phyloP scores from a whole-genome alignment of 2,329 filamentous ascomycete species.

The Cercospora berteroae region DNA sequence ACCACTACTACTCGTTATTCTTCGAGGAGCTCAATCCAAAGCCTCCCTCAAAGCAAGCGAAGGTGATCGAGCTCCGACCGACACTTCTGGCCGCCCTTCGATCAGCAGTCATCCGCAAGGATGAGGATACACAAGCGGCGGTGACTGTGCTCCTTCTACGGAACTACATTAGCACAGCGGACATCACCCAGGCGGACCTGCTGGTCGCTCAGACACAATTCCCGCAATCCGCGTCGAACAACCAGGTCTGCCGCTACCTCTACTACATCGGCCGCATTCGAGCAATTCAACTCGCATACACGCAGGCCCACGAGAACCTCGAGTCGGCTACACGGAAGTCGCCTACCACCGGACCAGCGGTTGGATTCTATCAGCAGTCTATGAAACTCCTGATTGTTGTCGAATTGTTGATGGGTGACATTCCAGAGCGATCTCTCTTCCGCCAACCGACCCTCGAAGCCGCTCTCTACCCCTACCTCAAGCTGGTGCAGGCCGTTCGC shows the following conservation, averaged over 20 bases:
- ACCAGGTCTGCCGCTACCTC: conserved; percentile 94
- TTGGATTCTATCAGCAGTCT: conserved; percentile 92
- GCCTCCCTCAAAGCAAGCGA: conserved; percentile 83
- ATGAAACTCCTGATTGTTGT: conserved; percentile 96
- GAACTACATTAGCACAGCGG: conserved; percentile 93
- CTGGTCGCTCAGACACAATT: conserved; percentile 95
- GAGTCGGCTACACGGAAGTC: conserved; percentile 93
- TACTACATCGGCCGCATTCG: conserved; percentile 97
- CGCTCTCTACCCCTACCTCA: conserved; percentile 86
- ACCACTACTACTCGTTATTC: conserved; percentile 97
- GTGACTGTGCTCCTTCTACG: conserved; percentile 92
- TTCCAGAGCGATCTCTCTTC: conserved; percentile 92
- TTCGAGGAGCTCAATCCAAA: conserved; percentile 85
- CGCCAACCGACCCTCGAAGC: conserved; percentile 83
- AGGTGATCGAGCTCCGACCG: conserved; percentile 81
- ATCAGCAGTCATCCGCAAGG: conserved; percentile 94
- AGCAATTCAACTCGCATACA: conserved; percentile 94
- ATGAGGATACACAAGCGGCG: conserved; percentile 93
- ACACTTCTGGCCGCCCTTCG: conserved; percentile 82
- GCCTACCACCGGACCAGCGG: conserved; percentile 81
- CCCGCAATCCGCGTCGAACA: conserved; percentile 90
- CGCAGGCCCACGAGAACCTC: conserved; percentile 91
- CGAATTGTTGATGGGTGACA: conserved; percentile 96
- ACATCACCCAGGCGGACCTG: conserved; percentile 94
- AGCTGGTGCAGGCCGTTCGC: conserved; percentile 90